These are phyloP conservation scores for Podaxis sp. DNA, from an alignment of 768 basidiomycete genomes.

Conservation along the genomic window DNA sequence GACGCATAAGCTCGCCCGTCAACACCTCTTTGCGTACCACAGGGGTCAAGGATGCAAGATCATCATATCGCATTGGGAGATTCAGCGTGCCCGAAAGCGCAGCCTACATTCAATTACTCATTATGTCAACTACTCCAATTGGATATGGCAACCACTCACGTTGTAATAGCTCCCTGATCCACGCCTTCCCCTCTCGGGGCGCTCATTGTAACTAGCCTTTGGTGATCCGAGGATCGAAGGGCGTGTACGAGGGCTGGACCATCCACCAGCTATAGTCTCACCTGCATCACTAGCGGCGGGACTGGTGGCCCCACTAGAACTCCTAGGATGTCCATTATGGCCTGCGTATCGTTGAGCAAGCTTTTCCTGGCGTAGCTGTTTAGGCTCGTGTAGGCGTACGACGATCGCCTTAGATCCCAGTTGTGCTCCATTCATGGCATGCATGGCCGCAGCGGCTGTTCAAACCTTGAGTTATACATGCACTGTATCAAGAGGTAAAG, in stretches of 20 bases:
- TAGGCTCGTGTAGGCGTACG: slow-evolving; percentile 88
- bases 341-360: slow-evolving; percentile 74
- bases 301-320: slow-evolving; percentile 81
- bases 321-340: slow-evolving; percentile 78
- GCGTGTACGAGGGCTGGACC: slow-evolving; percentile 70
- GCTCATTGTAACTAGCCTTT: slow-evolving; percentile 49
- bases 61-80: slow-evolving; percentile 85
- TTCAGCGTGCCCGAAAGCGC: slow-evolving; percentile 79
- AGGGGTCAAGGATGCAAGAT: slow-evolving; percentile 77
- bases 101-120: slow-evolving; percentile 45
- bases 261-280: slow-evolving; percentile 64
- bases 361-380: slow-evolving; percentile 88
- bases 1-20: slow-evolving; percentile 77
- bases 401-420: slow-evolving; percentile 78
- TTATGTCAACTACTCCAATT: neutral
- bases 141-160: slow-evolving; percentile 38
- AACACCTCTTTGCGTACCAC: slow-evolving; percentile 87
- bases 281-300: slow-evolving; percentile 82
- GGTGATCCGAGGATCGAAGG: slow-evolving; percentile 50
- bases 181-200: slow-evolving; percentile 66
- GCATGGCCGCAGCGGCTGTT: slow-evolving; percentile 70
- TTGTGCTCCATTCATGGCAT: slow-evolving; percentile 75
- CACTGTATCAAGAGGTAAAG: neutral
- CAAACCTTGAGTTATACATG: neutral
- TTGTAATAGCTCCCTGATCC: slow-evolving; percentile 88